Evolutionary conservation across 768 basidiomycete species (phyloP).

Genomic region (Hericium rajendrae): DNA sequence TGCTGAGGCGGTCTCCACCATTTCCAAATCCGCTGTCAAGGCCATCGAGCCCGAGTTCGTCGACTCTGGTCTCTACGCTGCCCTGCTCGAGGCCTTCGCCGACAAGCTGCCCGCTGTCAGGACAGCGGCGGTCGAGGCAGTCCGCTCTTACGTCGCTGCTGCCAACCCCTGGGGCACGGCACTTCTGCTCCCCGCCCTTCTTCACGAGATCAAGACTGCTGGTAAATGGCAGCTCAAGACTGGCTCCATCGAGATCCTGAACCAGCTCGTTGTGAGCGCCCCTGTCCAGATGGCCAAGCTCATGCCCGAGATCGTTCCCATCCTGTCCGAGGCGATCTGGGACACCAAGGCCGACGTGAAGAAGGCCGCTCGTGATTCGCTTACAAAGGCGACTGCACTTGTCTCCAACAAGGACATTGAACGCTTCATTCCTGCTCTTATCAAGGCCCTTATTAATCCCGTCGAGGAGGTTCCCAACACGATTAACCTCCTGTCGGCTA

Average conservation of each 20-base stretch:
- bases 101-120: slow-evolving; percentile 90
- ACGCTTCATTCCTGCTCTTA: slow-evolving; percentile 94
- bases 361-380: slow-evolving; percentile 92
- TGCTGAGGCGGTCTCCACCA: slow-evolving; percentile 53
- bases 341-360: slow-evolving; percentile 98
- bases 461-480: slow-evolving; percentile 98
- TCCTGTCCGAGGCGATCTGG: slow-evolving; percentile 95
- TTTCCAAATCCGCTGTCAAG: slow-evolving; percentile 52
- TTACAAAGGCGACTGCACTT: slow-evolving; percentile 89
- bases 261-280: slow-evolving; percentile 80
- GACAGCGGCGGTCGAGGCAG: slow-evolving; percentile 77
- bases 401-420: slow-evolving; percentile 98
- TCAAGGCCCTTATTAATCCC: slow-evolving; percentile 96
- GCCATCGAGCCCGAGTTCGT: slow-evolving; percentile 86
- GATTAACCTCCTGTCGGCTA: slow-evolving; percentile 90
- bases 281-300: slow-evolving; percentile 78
- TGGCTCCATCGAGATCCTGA: slow-evolving; percentile 69
- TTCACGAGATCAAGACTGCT: slow-evolving; percentile 88
- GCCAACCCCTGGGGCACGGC: slow-evolving; percentile 87
- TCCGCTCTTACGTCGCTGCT: slow-evolving; percentile 59
- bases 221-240: slow-evolving; percentile 98
- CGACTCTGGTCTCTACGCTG: slow-evolving; percentile 75
- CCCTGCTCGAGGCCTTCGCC: slow-evolving; percentile 85
- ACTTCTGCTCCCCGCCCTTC: slow-evolving; percentile 77
- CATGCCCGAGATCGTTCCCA: slow-evolving; percentile 90